A percentile compares a stretch with the other conserved stretches of the same genome.
phyloP scores from a whole-genome alignment of 768 basidiomycete genomes.

The Cantharellus cinnabarinus region DNA sequence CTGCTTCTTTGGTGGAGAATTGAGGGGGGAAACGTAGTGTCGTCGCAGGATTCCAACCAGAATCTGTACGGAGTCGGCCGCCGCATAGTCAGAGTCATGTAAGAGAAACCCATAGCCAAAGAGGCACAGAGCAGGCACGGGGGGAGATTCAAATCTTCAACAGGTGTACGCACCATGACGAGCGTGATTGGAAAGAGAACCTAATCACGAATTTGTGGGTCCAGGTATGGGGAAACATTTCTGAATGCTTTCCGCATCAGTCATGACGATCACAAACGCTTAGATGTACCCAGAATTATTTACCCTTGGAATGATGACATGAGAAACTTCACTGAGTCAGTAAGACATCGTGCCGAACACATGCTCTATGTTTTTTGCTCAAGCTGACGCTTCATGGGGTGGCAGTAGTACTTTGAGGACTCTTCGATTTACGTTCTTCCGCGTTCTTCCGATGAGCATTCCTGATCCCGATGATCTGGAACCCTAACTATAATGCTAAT shows the following conservation, averaged over 20 bases:
- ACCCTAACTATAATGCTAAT: no score
- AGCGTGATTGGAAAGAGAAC: constrained; percentile 90
- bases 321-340: no score
- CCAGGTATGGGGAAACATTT: constrained; percentile 41
- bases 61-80: constrained; percentile 30
- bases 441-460: no score
- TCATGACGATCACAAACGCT: no score
- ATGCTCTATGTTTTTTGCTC: no score
- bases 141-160: not conserved
- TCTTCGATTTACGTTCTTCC: no score
- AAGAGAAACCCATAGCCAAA: not conserved
- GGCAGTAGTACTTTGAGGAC: no score
- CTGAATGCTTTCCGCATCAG: not conserved
- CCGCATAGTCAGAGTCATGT: not conserved
- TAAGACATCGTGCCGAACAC: no score
- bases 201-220: constrained; percentile 91
- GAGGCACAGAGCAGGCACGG: not conserved
- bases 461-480: no score
- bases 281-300: no score
- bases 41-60: constrained; percentile 83
- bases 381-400: no score
- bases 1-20: constrained; percentile 64
- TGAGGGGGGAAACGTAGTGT: constrained; percentile 78
- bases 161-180: constrained; percentile 55
- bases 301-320: no score